phyloP scores from a whole-genome alignment of 345 rosid genomes.

The rapeseed (Brassica napus) region Da-Ae NC_063434.1:22181001-22181500 shows the following conservation, averaged over 20 bases:
- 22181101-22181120: not conserved
- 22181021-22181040: not conserved
- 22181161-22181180: not conserved
- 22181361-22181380: not conserved
- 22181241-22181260: not conserved
- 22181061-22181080: not conserved
- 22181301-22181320: not conserved
- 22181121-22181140: not conserved
- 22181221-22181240: not conserved
- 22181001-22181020: not conserved
- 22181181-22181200: not conserved
- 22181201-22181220: not conserved
- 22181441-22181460: not conserved
- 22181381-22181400: not conserved
- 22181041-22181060: not conserved
- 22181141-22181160: not conserved
- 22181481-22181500: constrained; percentile 1
- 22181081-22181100: not conserved
- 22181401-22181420: not conserved
- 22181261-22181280: not conserved
- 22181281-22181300: not conserved
- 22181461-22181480: not conserved
- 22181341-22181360: not conserved
- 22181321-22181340: not conserved
- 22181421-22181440: not conserved